Conservation (phyloP, 257 asterid species). For the Perilla frutescens region DNA sequence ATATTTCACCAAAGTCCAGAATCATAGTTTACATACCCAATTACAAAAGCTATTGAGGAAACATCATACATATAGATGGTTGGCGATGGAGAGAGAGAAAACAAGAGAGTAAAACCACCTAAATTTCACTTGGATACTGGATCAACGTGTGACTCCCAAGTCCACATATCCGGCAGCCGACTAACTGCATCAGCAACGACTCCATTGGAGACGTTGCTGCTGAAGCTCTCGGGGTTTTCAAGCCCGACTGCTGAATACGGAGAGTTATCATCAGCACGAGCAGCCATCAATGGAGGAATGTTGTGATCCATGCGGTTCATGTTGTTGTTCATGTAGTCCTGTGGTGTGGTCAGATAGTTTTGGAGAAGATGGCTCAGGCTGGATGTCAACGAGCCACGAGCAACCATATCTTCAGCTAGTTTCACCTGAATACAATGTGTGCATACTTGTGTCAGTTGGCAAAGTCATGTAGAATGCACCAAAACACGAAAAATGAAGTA, state of each 20-base stretch:
- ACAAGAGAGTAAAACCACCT: neutral
- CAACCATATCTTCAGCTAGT: constrained; percentile 84
- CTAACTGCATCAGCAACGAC: constrained; percentile 41
- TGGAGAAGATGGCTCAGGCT: constrained; percentile 78
- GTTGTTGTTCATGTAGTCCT: constrained; percentile 43
- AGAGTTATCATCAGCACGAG: constrained; percentile 45
- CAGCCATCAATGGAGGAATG: constrained; percentile 48
- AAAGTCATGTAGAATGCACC: no score
- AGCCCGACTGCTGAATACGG: constrained; percentile 40
- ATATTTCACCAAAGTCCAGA: no score
- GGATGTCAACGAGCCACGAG: constrained; percentile 78
- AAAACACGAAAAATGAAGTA: no score
- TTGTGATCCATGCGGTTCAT: constrained; percentile 41
- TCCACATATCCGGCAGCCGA: constrained; percentile 60
- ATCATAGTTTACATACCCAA: neutral
- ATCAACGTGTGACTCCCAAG: constrained; percentile 64
- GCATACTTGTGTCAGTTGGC: no score
- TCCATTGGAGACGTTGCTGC: constrained; percentile 45
- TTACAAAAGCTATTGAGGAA: neutral
- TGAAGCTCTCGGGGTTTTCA: constrained; percentile 44
- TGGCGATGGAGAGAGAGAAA: neutral
- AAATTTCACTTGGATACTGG: constrained; percentile 49
- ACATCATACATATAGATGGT: constrained; percentile 2
- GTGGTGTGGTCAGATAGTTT: constrained; percentile 66
- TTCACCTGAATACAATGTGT: constrained; percentile 59